Conservation (phyloP, 176 grass and related monocot species). For the Metroxylon sagu region DNA sequence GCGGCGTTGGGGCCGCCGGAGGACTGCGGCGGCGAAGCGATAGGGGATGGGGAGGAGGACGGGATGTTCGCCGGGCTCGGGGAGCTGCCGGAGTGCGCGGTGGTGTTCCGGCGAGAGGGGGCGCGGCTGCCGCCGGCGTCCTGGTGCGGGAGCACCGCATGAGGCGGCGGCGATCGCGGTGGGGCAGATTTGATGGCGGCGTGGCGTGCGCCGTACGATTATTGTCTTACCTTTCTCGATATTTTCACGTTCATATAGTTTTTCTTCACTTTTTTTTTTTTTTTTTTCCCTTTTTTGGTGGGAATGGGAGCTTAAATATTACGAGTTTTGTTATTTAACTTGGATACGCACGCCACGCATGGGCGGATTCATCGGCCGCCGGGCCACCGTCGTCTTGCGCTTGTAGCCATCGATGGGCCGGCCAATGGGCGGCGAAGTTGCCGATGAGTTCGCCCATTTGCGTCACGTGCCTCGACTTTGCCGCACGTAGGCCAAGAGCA, state of each 20-base stretch:
- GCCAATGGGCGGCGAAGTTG: no score
- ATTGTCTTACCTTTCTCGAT: background rate
- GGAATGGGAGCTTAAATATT: background rate
- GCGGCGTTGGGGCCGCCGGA: slow-evolving; percentile 26
- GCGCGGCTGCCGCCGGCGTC: slow-evolving; percentile 32
- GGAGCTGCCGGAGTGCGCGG: slow-evolving; percentile 80
- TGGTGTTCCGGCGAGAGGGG: slow-evolving; percentile 55
- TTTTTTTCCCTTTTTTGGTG: slow-evolving; percentile 8
- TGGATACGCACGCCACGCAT: slow-evolving; percentile 3
- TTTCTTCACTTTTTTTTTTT: background rate
- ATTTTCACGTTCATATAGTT: background rate
- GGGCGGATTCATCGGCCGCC: background rate
- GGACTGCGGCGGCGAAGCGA: slow-evolving; percentile 31
- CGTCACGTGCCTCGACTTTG: no score
- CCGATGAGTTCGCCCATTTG: no score
- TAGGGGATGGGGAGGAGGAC: slow-evolving; percentile 49
- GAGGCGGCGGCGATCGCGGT: no score
- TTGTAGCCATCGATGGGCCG: no score
- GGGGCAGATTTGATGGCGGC: background rate
- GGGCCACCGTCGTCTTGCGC: background rate
- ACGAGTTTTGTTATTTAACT: no score
- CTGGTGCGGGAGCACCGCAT: slow-evolving; percentile 22
- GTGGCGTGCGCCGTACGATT: slow-evolving; percentile 15
- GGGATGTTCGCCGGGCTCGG: slow-evolving; percentile 80
- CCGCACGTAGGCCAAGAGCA: no score